Evolutionary conservation across 1,139 yeast genomes (phyloP).

Genomic region (Pichia sp.): DNA sequence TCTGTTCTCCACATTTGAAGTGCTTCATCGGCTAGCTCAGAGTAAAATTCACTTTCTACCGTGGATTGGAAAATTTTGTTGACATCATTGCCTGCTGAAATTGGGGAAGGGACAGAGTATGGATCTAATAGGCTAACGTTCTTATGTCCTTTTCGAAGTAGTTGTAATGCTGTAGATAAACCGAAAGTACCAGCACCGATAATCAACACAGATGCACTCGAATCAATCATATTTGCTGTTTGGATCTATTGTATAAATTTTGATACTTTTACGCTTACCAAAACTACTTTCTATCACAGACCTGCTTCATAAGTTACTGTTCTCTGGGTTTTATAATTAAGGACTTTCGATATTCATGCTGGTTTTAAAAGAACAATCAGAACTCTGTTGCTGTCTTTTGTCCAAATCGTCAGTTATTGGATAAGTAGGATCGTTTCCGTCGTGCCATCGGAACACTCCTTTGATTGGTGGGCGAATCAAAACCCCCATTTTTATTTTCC

Average conservation of each 20-base stretch:
- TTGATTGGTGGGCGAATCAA: no score
- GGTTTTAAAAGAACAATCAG: no score
- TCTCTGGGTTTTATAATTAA: no score
- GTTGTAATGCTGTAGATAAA: conserved; percentile 34
- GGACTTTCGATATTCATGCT: no score
- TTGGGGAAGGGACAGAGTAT: conserved; percentile 40
- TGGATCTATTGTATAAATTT: no score
- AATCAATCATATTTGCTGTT: conserved; percentile 12
- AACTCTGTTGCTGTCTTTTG: no score
- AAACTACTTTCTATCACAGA: no score
- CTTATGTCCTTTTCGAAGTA: conserved; percentile 28
- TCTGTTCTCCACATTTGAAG: conserved; percentile 36
- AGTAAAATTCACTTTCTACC: conserved; percentile 31
- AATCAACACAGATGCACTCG: conserved; percentile 11
- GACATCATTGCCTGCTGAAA: conserved; percentile 43
- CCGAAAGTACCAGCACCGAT: conserved; percentile 36
- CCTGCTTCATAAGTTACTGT: no score
- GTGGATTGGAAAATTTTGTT: conserved; percentile 38
- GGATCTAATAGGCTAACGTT: conserved; percentile 37
- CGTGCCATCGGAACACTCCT: no score
- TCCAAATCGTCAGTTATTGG: no score
- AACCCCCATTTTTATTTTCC: not conserved
- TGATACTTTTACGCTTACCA: no score
- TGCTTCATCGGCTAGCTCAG: conserved; percentile 38
- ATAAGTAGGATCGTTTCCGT: no score